These are phyloP conservation scores for Trebouxia sp. DNA, from an alignment of 139 green algal genomes.

Conservation along the genomic window DNA sequence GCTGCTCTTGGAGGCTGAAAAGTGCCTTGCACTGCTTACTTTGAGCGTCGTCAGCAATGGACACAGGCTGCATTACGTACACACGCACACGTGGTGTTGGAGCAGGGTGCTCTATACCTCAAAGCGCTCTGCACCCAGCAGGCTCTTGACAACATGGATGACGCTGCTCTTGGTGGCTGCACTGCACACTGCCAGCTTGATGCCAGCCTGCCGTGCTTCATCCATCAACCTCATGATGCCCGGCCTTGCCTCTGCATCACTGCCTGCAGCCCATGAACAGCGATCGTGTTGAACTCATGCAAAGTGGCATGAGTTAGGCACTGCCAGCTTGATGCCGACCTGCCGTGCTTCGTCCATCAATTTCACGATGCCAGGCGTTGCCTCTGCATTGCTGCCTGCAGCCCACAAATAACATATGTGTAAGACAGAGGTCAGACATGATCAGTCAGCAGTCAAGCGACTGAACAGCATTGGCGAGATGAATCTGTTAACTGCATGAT, in stretches of 20 bases:
- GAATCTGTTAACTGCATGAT: too few species aligned
- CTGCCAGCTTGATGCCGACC: slow-evolving; percentile 68
- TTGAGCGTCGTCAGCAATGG: too few species aligned
- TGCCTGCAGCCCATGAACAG: too few species aligned
- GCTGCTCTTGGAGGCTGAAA: slow-evolving; percentile 85
- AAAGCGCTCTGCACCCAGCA: slow-evolving; percentile 83
- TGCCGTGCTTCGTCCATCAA: slow-evolving; percentile 83
- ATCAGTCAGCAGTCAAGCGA: too few species aligned
- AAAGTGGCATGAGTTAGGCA: too few species aligned
- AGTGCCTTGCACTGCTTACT: too few species aligned
- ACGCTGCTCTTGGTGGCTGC: slow-evolving; percentile 88
- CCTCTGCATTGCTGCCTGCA: slow-evolving; percentile 55
- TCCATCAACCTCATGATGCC: slow-evolving; percentile 85
- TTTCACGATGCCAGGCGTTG: slow-evolving; percentile 72
- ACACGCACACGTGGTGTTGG: neutral
- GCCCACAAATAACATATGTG: too few species aligned
- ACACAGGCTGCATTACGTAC: neutral
- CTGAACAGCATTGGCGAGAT: too few species aligned
- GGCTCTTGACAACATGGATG: slow-evolving; percentile 68
- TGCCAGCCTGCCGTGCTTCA: slow-evolving; percentile 66
- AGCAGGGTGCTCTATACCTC: neutral
- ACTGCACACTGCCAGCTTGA: slow-evolving; percentile 83
- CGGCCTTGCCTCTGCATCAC: slow-evolving; percentile 61
- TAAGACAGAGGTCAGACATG: too few species aligned
- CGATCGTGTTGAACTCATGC: too few species aligned